These are phyloP conservation scores for Didymella keratinophila DNA, from an alignment of 2,329 filamentous ascomycete genomes.

Conservation along the genomic window DNA sequence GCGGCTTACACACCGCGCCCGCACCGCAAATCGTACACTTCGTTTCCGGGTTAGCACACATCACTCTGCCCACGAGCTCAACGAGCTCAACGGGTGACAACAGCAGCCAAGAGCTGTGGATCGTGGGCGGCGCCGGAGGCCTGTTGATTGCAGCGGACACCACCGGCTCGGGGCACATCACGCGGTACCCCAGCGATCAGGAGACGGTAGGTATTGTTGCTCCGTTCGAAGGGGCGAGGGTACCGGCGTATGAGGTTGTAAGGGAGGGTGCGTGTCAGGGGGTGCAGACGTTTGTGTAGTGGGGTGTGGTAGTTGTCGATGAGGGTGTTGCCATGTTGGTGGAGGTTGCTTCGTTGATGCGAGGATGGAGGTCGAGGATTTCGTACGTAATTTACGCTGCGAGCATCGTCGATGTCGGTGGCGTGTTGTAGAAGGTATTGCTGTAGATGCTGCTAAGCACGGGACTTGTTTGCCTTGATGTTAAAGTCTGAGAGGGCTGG, in stretches of 20 bases:
- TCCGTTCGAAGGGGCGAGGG: constrained; percentile 36
- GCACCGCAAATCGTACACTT: constrained; percentile 46
- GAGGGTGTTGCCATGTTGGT: not conserved
- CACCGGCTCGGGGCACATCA: constrained; percentile 42
- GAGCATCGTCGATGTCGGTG: too few species aligned
- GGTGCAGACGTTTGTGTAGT: not conserved
- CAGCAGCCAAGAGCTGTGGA: constrained; percentile 33
- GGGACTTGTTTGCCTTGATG: not conserved
- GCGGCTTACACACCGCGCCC: constrained; percentile 47
- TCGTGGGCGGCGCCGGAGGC: constrained; percentile 45
- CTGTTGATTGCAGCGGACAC: constrained; percentile 46
- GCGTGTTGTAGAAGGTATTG: too few species aligned
- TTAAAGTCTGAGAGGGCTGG: not conserved
- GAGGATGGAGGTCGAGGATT: too few species aligned
- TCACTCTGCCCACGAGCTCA: constrained; percentile 35
- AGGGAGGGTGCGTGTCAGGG: constrained; percentile 23
- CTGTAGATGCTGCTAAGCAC: not conserved
- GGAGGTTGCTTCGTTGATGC: not conserved
- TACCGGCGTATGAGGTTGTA: constrained; percentile 34
- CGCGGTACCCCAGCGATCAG: constrained; percentile 43
- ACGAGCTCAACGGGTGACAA: constrained; percentile 13
- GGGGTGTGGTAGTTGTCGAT: not conserved
- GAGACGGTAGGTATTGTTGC: constrained; percentile 39
- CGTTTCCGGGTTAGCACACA: constrained; percentile 43
- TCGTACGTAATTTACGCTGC: too few species aligned